phyloP scores from a whole-genome alignment of 2,329 filamentous ascomycete genomes.

The Ramularia endophylla region DNA sequence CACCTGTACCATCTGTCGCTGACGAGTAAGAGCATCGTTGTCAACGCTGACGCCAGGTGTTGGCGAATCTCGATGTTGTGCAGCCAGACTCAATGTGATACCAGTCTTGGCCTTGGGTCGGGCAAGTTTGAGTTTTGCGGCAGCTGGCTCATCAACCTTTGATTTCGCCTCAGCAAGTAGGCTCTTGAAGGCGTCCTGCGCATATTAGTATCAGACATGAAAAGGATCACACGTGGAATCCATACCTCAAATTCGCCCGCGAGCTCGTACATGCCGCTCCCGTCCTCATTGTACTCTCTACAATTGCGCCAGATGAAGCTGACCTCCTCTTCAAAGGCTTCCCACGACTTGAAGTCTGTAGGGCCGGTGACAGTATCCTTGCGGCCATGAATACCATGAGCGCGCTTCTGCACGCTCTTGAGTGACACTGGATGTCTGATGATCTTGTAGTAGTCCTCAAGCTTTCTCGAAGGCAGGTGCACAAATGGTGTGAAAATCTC shows the following conservation, averaged over 20 bases:
- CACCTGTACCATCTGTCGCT: conserved; percentile 47
- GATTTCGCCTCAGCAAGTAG: conserved; percentile 66
- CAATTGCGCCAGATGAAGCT: conserved; percentile 84
- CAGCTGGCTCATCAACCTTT: conserved; percentile 63
- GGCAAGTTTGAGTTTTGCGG: conserved; percentile 71
- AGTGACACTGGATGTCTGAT: conserved; percentile 78
- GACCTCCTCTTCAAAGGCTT: conserved; percentile 70
- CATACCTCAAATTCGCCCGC: conserved; percentile 73
- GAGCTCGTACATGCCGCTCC: conserved; percentile 73
- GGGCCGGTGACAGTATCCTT: conserved; percentile 49
- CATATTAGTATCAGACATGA: conserved; percentile 8
- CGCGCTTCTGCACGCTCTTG: conserved; percentile 68
- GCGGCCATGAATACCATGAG: conserved; percentile 66
- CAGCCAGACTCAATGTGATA: conserved; percentile 35
- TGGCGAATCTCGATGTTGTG: conserved; percentile 30
- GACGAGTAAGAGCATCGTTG: conserved; percentile 48
- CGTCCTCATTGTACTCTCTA: conserved; percentile 85
- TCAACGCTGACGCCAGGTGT: conserved; percentile 49
- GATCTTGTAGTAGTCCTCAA: conserved; percentile 81
- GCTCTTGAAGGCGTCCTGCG: conserved; percentile 61
- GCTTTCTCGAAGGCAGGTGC: conserved; percentile 65
- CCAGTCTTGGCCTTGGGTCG: conserved; percentile 34
- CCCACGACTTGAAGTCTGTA: conserved; percentile 77
- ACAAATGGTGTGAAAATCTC: conserved; percentile 70
- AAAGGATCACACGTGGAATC: conserved; percentile 1